Conservation (phyloP, 352 stramenopile species). For the Pythium rishiriense region DNA sequence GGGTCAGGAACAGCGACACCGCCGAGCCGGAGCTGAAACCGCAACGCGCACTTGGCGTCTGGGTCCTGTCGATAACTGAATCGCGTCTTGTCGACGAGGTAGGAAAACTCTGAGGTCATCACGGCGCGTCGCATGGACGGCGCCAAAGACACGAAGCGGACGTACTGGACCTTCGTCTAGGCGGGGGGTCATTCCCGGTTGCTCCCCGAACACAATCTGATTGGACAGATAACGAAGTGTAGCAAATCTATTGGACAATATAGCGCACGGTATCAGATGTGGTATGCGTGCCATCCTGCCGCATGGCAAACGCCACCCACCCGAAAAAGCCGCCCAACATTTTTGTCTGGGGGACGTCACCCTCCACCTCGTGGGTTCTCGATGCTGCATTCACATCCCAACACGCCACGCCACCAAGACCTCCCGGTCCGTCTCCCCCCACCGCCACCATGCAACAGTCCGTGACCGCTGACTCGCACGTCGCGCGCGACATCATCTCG, state of each 20-base stretch:
- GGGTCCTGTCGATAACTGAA: neutral
- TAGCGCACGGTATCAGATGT: too few species aligned
- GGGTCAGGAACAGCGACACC: too few species aligned
- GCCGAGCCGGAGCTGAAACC: too few species aligned
- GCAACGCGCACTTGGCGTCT: too few species aligned
- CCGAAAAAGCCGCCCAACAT: conserved; percentile 1
- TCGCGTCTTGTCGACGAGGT: too few species aligned
- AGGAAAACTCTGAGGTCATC: conserved; percentile 8
- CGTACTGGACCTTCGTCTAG: neutral
- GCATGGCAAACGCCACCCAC: too few species aligned
- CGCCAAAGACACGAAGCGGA: conserved; percentile 14
- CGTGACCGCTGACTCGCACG: conserved; percentile 9
- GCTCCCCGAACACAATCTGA: neutral
- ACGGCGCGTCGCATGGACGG: conserved; percentile 15
- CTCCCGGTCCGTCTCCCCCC: neutral
- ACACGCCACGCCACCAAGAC: conserved; percentile 1
- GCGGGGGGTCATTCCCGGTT: neutral
- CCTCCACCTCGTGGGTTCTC: neutral
- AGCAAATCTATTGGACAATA: too few species aligned
- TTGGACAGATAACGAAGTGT: too few species aligned
- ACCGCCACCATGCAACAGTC: conserved; percentile 2
- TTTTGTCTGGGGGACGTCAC: neutral
- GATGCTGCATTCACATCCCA: conserved; percentile 2
- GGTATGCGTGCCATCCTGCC: neutral
- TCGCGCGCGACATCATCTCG: conserved; percentile 59